Percentiles rank a stretch among this genome's conserved stretches.
Evolutionary conservation across 2,329 filamentous ascomycete species (phyloP).

Genomic region (Calycina herbarum): DNA sequence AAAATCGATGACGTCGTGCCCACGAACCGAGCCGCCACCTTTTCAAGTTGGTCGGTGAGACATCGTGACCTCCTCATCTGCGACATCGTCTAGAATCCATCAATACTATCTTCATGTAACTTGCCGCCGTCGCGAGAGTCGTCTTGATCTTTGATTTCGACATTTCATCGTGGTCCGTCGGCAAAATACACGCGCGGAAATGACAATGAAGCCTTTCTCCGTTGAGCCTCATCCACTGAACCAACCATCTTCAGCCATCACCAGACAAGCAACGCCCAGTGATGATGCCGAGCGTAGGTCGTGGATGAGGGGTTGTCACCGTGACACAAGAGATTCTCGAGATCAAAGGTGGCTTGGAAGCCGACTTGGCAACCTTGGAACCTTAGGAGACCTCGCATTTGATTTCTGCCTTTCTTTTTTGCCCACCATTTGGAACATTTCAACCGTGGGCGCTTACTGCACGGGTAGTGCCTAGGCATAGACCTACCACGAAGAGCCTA

Average conservation of each 20-base stretch:
- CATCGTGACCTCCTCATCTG: not conserved
- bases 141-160: not conserved
- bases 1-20: not conserved
- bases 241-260: not conserved
- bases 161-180: not conserved
- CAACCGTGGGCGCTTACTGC: too few species aligned
- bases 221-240: constrained; percentile 1
- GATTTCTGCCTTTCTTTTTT: too few species aligned
- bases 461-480: too few species aligned
- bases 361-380: not conserved
- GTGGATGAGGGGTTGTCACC: not conserved
- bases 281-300: not conserved
- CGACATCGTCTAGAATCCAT: not conserved
- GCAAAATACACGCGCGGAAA: not conserved
- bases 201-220: not conserved
- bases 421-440: too few species aligned
- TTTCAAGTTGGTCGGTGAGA: not conserved
- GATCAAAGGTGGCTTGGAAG: not conserved
- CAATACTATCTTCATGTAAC: not conserved
- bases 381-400: too few species aligned
- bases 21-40: too few species aligned
- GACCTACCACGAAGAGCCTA: too few species aligned
- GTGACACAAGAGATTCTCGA: not conserved
- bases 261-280: constrained; percentile 1
- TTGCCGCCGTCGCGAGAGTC: not conserved